These are phyloP conservation scores for Dactylellina leptospora DNA, from an alignment of 2,329 filamentous ascomycete species.

Conservation along the genomic window DNA sequence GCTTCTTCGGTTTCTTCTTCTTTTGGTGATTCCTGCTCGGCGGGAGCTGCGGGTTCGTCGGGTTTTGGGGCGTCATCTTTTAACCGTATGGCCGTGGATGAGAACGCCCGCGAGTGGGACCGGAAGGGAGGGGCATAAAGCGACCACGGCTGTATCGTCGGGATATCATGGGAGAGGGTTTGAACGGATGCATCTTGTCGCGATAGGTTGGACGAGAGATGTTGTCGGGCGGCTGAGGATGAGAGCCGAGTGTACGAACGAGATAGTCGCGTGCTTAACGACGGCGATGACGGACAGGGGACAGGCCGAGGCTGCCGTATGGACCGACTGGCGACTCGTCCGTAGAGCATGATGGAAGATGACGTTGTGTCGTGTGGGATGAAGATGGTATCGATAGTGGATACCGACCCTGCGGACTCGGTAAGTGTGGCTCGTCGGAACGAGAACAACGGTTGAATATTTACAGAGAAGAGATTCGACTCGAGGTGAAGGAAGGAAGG, in stretches of 20 bases:
- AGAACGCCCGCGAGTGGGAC: conserved; percentile 60
- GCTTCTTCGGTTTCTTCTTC: conserved; percentile 61
- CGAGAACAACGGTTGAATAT: background rate
- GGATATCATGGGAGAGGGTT: conserved; percentile 6
- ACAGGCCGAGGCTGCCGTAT: conserved; percentile 23
- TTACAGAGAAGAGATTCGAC: background rate
- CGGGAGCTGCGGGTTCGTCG: conserved; percentile 61
- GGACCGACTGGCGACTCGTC: conserved; percentile 39
- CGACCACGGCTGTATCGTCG: conserved; percentile 41
- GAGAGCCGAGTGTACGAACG: conserved; percentile 17
- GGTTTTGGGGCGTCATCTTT: conserved; percentile 58
- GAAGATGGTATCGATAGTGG: conserved; percentile 2
- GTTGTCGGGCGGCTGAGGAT: conserved; percentile 24
- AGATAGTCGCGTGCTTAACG: conserved; percentile 31
- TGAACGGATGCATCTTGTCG: conserved; percentile 17
- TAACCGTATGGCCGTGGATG: conserved; percentile 58
- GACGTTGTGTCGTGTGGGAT: background rate
- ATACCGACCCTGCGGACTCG: background rate
- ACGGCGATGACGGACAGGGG: background rate
- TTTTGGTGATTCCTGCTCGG: conserved; percentile 59
- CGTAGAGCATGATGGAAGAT: conserved; percentile 45
- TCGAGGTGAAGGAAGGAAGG: background rate
- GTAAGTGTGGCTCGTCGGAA: background rate
- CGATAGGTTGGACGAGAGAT: conserved; percentile 12
- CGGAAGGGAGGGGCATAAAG: conserved; percentile 56